These are phyloP conservation scores for Diaporthe destruens DNA, from an alignment of 2,329 filamentous ascomycete genomes.

Conservation along the genomic window DNA sequence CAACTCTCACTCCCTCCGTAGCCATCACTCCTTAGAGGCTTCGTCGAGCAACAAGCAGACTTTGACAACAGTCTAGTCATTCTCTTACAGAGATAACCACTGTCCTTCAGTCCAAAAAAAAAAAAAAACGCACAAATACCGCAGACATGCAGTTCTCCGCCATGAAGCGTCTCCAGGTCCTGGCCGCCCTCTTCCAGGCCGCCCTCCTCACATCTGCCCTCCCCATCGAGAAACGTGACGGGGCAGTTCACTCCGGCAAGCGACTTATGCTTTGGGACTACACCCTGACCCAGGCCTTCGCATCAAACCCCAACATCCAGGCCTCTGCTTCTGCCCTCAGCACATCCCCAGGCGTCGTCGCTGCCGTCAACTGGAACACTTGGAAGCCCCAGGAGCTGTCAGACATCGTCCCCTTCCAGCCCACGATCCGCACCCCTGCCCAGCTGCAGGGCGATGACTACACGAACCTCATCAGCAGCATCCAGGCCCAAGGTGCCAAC, in stretches of 20 bases:
- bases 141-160: constrained; percentile 31
- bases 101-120: neutral
- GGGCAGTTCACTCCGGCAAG: constrained; percentile 48
- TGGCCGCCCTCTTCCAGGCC: constrained; percentile 31
- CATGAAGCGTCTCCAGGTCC: constrained; percentile 34
- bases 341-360: constrained; percentile 51
- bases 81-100: constrained; percentile 22
- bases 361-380: constrained; percentile 57
- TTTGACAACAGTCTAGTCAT: constrained; percentile 18
- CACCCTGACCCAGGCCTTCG: constrained; percentile 51
- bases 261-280: constrained; percentile 59
- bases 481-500: constrained; percentile 39
- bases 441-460: constrained; percentile 55
- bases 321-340: constrained; percentile 44
- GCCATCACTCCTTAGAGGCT: constrained; percentile 34
- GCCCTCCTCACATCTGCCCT: constrained; percentile 29
- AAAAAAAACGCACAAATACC: neutral
- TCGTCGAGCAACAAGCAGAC: constrained; percentile 11
- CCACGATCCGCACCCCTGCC: constrained; percentile 56
- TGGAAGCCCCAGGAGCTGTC: constrained; percentile 55
- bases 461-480: constrained; percentile 47
- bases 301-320: constrained; percentile 12
- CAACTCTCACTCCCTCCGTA: constrained; percentile 32
- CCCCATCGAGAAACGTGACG: constrained; percentile 24
- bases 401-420: constrained; percentile 53